phyloP scores from a whole-genome alignment of 164 flowering plant species.

The Tetracentron sinense region DNA sequence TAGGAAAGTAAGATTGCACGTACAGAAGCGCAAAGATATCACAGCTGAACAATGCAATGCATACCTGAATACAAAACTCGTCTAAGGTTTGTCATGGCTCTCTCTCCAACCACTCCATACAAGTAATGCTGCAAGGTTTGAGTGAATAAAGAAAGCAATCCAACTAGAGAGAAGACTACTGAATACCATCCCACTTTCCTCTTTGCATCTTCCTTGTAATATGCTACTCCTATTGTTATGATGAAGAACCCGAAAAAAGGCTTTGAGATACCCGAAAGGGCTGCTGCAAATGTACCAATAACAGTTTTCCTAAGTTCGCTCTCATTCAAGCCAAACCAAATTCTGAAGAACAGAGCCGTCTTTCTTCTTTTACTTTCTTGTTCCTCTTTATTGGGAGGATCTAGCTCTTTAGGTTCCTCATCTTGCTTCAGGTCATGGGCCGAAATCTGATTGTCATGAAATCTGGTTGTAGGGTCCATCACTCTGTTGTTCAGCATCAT shows the following conservation, averaged over 20 bases:
- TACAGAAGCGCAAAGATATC: too few relatives aligned
- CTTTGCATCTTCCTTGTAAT: slow-evolving; percentile 34
- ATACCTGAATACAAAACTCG: slow-evolving; percentile 54
- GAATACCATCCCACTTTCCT: slow-evolving; percentile 46
- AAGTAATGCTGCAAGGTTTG: slow-evolving; percentile 68
- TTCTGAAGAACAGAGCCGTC: slow-evolving; percentile 18
- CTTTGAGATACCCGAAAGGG: slow-evolving; percentile 68
- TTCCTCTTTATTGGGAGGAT: slow-evolving; percentile 8
- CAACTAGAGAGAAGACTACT: slow-evolving; percentile 34
- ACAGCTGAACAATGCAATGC: too few relatives aligned
- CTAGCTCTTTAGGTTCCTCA: slow-evolving; percentile 14
- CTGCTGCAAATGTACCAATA: slow-evolving; percentile 61
- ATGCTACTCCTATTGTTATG: slow-evolving; percentile 69
- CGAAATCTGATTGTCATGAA: slow-evolving; percentile 10
- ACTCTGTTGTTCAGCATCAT: slow-evolving; percentile 22
- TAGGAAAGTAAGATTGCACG: too few relatives aligned
- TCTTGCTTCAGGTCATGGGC: slow-evolving; percentile 20
- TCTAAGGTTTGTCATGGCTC: slow-evolving; percentile 62
- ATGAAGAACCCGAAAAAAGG: slow-evolving; percentile 71
- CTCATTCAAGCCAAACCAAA: slow-evolving; percentile 28
- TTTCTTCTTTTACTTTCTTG: slow-evolving; percentile 13
- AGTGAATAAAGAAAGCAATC: slow-evolving; percentile 47
- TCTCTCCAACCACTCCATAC: slow-evolving; percentile 65
- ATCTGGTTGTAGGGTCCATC: slow-evolving; percentile 15
- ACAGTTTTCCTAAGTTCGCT: slow-evolving; percentile 30